These are phyloP conservation scores for Pisolithus orientalis DNA, from an alignment of 768 basidiomycete species.

Conservation along the genomic window DNA sequence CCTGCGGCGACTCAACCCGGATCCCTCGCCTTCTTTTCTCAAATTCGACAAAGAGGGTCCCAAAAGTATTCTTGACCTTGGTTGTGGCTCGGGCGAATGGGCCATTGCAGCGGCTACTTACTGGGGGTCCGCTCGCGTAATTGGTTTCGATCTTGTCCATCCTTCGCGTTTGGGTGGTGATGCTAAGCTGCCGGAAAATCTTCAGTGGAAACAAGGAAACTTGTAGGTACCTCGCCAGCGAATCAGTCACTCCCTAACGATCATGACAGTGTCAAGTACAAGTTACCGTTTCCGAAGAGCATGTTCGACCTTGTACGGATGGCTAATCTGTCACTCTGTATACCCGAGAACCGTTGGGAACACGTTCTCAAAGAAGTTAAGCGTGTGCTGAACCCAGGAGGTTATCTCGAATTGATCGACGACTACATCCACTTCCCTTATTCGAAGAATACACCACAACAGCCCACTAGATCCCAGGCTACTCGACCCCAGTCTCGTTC, in stretches of 20 bases:
- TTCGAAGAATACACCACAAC: conserved; percentile 24
- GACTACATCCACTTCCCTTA: conserved; percentile 66
- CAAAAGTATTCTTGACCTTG: conserved; percentile 59
- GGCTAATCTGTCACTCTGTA: conserved; percentile 57
- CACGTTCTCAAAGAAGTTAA: conserved; percentile 51
- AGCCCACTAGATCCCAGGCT: conserved; percentile 2
- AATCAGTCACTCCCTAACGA: background rate
- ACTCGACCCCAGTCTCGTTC: background rate
- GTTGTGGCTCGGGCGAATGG: conserved; percentile 73
- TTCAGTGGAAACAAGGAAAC: conserved; percentile 54
- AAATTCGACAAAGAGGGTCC: conserved; percentile 45
- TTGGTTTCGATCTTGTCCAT: conserved; percentile 60
- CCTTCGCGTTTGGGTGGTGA: conserved; percentile 29
- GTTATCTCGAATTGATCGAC: conserved; percentile 69
- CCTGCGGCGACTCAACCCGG: conserved; percentile 47
- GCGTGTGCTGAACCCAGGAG: conserved; percentile 55
- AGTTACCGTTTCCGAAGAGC: conserved; percentile 55
- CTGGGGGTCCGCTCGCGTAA: conserved; percentile 59
- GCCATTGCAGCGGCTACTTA: conserved; percentile 48
- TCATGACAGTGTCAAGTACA: conserved; percentile 42
- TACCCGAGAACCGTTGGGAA: conserved; percentile 59
- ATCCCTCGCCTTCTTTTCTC: conserved; percentile 56
- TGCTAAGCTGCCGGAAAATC: conserved; percentile 28
- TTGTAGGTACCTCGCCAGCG: conserved; percentile 44
- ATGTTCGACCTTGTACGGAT: conserved; percentile 71